Evolutionary conservation across 768 basidiomycete genomes (phyloP).

Genomic region (Sporobolomyces phaffii): DNA sequence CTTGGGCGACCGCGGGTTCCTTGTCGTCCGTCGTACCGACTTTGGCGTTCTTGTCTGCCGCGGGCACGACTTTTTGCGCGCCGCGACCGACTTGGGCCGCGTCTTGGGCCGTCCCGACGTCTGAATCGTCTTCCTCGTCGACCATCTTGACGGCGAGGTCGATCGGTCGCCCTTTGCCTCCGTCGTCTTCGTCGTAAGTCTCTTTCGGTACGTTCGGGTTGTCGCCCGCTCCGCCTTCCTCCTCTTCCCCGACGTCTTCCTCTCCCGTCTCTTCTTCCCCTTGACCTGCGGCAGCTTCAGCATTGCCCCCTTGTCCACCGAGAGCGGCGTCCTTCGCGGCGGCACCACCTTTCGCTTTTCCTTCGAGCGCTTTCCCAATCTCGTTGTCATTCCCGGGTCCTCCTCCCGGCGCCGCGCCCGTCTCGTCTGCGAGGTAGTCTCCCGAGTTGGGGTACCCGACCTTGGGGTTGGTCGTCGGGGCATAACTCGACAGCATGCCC

Average conservation of each 20-base stretch:
- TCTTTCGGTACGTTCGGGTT: constrained; percentile 36
- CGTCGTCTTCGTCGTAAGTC: constrained; percentile 35
- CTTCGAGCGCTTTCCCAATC: constrained; percentile 1
- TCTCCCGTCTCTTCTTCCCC: constrained; percentile 13
- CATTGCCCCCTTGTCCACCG: neutral
- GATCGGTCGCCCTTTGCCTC: constrained; percentile 36
- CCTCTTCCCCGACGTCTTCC: constrained; percentile 32
- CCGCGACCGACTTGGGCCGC: constrained; percentile 18
- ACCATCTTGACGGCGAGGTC: constrained; percentile 37
- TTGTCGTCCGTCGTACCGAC: constrained; percentile 34
- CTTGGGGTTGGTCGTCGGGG: constrained; percentile 21
- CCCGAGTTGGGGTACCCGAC: constrained; percentile 39
- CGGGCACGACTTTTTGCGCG: constrained; percentile 20
- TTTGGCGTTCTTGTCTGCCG: constrained; percentile 47
- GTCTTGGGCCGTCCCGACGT: constrained; percentile 37
- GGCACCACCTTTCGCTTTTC: neutral
- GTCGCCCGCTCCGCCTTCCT: constrained; percentile 54
- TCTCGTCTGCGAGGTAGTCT: constrained; percentile 40
- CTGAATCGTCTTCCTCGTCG: constrained; percentile 44
- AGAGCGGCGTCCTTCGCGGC: neutral
- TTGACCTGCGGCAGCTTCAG: neutral
- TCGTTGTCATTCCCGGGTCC: constrained; percentile 34
- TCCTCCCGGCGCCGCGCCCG: constrained; percentile 33
- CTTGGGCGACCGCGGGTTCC: constrained; percentile 18
- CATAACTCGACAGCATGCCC: constrained; percentile 32